Evolutionary conservation across 2,329 filamentous ascomycete species (phyloP).

Genomic region (Epicoccum nigrum): DNA sequence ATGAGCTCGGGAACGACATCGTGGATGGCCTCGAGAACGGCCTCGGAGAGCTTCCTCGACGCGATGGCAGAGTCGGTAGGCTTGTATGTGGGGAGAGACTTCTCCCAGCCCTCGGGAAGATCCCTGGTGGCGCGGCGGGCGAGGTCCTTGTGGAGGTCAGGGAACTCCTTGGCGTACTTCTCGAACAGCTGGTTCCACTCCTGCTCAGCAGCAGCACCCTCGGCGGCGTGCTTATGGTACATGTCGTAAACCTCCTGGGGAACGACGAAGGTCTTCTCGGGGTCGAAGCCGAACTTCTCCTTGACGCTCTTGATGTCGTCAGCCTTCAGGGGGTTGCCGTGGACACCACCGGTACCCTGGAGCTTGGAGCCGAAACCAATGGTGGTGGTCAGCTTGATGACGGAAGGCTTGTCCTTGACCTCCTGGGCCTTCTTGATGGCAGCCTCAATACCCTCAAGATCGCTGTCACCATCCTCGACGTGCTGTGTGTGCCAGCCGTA

Average conservation of each 20-base stretch:
- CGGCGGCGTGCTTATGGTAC: constrained; percentile 82
- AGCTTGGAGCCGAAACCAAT: constrained; percentile 95
- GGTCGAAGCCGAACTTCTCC: constrained; percentile 94
- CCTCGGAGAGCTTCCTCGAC: constrained; percentile 95
- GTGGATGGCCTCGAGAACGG: constrained; percentile 87
- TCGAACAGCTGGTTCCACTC: constrained; percentile 95
- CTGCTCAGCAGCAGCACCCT: constrained; percentile 86
- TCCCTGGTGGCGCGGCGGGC: constrained; percentile 78
- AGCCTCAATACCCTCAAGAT: constrained; percentile 84
- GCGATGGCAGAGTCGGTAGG: constrained; percentile 82
- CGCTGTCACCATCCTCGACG: constrained; percentile 86
- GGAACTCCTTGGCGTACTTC: constrained; percentile 82
- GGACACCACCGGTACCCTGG: constrained; percentile 92
- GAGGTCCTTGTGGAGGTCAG: constrained; percentile 80
- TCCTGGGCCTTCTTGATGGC: constrained; percentile 85
- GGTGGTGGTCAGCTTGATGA: constrained; percentile 96
- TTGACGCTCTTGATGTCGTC: constrained; percentile 95
- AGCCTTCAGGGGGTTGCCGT: constrained; percentile 93
- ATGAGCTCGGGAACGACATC: constrained; percentile 83
- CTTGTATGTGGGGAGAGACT: constrained; percentile 88
- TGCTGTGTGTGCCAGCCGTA: constrained; percentile 94
- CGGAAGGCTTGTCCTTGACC: constrained; percentile 92
- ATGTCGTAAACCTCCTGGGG: constrained; percentile 93
- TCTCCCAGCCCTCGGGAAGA: constrained; percentile 96
- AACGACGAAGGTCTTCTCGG: constrained; percentile 88